Base-by-base conservation (phyloP, 768 basidiomycete species). In the Mrakia gelida region DNA sequence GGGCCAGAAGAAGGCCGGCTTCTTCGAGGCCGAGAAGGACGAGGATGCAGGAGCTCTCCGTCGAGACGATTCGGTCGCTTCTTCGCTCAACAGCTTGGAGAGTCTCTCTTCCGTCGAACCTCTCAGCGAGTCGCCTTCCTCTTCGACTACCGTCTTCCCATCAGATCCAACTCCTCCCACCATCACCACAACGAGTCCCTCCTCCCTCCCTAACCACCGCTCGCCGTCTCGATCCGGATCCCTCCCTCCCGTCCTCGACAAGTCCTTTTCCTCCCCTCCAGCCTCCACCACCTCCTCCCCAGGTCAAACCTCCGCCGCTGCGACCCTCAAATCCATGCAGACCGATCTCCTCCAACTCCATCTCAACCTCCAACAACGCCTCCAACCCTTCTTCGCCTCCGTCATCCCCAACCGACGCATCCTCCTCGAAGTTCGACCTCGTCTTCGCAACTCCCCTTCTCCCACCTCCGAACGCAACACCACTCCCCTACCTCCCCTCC, bases 321-420 rank as follows among this genome's bases (percentile, higher is more conserved):
- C 41, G 13, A 72, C 72, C 56, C 72, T 78, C 49, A 45, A 63
- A 38, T 13, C 63, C 41, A 38, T 73, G 67, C 63, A 75, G 34
- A 56, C 63, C 34, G 73, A 75, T 30, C 77, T 78, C 34, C 49
- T 62, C 23, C 73, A 76, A 61, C 76, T 82, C 9, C 83, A 84
- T 62, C 62, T 75, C 15, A 84, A 82, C 70, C 78, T 84, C 18
- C 76, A 80, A 26, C 65, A 75, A 9, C 81, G 83, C 18, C 79
- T 84, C 38, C 79, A 82, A 10, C 81, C 82, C 16, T 84, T 84
- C 80, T 82, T 83, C 71, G 80, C 79, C 16, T 74, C 78, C 43
- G 82, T 82, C 30, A 80, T 84, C 38, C 80, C 81, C 6, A 68
- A 56, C 23, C 80, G 83, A 1, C 75, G 77, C 3, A 77, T 84